Evolutionary conservation across 805 yeast genomes (phyloP).

Genomic region (Candida adriatica): DNA sequence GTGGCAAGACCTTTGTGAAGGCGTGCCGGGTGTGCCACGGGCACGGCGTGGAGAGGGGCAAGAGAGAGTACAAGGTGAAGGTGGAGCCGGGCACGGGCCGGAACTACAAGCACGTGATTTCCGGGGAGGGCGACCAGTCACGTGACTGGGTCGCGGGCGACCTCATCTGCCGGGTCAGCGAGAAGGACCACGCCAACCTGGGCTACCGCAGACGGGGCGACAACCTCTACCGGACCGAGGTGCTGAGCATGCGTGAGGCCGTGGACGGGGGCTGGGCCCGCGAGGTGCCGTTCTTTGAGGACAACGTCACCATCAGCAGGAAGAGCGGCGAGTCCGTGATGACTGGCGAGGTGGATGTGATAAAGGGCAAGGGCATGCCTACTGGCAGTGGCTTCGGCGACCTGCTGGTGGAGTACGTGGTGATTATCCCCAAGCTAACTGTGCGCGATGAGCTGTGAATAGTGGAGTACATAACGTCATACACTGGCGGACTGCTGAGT

Average conservation of each 20-base stretch:
- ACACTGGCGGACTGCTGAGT: too few species aligned
- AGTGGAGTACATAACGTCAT: too few species aligned
- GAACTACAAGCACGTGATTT: constrained; percentile 47
- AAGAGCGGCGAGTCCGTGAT: constrained; percentile 42
- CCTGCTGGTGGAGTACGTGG: constrained; percentile 41
- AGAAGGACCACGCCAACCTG: constrained; percentile 48
- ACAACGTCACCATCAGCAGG: constrained; percentile 41
- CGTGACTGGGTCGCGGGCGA: constrained; percentile 87
- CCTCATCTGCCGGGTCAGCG: constrained; percentile 53
- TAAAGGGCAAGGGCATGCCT: constrained; percentile 88
- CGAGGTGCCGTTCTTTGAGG: constrained; percentile 58
- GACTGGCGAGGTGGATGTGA: constrained; percentile 65
- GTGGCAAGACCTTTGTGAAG: constrained; percentile 59
- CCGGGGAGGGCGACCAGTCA: constrained; percentile 76
- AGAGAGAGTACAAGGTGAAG: constrained; percentile 52
- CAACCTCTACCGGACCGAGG: constrained; percentile 76
- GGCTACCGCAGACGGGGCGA: constrained; percentile 82
- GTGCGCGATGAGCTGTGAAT: too few species aligned
- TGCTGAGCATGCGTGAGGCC: constrained; percentile 66
- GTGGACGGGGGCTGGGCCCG: constrained; percentile 76
- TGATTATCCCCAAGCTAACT: constrained; percentile 46
- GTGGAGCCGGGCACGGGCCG: constrained; percentile 68
- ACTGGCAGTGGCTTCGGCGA: constrained; percentile 47
- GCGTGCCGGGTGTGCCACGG: constrained; percentile 73
- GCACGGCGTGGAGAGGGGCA: constrained; percentile 47